Conservation (phyloP, 2,329 filamentous ascomycete species). For the Bipolaris gigantea region DNA sequence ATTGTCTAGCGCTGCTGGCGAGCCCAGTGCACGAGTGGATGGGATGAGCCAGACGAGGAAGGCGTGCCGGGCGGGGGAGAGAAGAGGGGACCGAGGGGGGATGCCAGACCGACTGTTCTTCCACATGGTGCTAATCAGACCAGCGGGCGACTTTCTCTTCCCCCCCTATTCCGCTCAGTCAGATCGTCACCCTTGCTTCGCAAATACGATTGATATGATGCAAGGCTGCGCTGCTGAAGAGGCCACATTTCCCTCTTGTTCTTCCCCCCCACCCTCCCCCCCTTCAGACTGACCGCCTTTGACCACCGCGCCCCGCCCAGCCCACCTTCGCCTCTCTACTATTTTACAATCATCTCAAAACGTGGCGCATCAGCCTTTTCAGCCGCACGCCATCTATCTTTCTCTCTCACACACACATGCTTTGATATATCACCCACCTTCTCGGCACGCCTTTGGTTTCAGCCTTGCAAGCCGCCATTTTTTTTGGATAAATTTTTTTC, state of each 20-base stretch:
- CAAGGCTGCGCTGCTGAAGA: neutral
- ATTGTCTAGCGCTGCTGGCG: neutral
- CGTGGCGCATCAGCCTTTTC: no score
- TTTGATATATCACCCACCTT: no score
- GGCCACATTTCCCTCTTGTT: neutral
- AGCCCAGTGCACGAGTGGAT: neutral
- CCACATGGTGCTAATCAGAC: neutral
- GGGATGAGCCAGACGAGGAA: constrained; percentile 9
- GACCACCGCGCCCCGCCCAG: neutral
- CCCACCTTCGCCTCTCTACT: no score
- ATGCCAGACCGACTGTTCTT: neutral
- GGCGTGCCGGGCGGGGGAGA: constrained; percentile 7
- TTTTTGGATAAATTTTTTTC: no score
- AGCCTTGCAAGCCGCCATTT: no score
- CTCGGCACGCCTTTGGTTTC: no score
- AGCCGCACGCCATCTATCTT: no score
- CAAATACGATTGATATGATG: no score
- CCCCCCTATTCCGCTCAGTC: no score
- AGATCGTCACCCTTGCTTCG: no score
- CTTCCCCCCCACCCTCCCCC: neutral
- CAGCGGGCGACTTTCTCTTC: neutral
- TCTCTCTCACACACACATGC: no score
- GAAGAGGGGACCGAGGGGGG: no score
- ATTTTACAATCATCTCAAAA: neutral
- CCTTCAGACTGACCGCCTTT: neutral